These are phyloP conservation scores for Clohesyomyces aquaticus DNA, from an alignment of 495 filamentous ascomycete genomes.

Conservation along the genomic window DNA sequence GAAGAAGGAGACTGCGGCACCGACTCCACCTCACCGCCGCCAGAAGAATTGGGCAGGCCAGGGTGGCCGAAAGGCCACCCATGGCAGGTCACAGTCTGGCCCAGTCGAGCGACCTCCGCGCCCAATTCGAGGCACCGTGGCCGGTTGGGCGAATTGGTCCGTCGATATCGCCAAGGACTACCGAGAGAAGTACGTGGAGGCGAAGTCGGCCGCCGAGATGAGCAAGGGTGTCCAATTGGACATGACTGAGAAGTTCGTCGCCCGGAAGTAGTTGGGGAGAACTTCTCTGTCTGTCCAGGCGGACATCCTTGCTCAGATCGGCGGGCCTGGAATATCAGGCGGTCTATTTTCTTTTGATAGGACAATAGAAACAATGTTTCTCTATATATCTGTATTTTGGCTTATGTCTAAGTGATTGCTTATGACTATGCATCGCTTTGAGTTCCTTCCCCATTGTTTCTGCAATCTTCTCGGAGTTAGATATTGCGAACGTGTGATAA, in stretches of 20 bases:
- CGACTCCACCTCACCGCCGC: neutral
- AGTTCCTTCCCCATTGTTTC: too few relatives aligned
- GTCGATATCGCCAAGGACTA: neutral
- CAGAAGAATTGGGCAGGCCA: neutral
- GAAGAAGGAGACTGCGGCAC: too few relatives aligned
- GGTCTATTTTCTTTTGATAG: too few relatives aligned
- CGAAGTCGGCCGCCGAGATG: neutral
- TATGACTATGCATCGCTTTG: too few relatives aligned
- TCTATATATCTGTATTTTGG: too few relatives aligned
- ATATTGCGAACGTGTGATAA: too few relatives aligned
- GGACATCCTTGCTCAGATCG: too few relatives aligned
- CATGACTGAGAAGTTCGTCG: neutral
- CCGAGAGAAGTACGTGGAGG: neutral
- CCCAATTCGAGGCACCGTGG: neutral
- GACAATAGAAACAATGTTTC: too few relatives aligned
- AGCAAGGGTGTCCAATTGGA: neutral
- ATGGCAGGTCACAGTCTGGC: neutral
- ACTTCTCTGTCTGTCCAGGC: too few relatives aligned
- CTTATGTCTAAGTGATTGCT: too few relatives aligned
- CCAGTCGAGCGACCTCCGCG: neutral
- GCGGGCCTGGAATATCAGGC: too few relatives aligned
- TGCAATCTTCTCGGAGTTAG: too few relatives aligned
- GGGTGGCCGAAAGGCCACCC: neutral
- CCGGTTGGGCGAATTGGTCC: neutral
- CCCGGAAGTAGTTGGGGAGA: neutral